phyloP scores from a whole-genome alignment of 73 alveolate species.

The Uronychia binucleata region DNA sequence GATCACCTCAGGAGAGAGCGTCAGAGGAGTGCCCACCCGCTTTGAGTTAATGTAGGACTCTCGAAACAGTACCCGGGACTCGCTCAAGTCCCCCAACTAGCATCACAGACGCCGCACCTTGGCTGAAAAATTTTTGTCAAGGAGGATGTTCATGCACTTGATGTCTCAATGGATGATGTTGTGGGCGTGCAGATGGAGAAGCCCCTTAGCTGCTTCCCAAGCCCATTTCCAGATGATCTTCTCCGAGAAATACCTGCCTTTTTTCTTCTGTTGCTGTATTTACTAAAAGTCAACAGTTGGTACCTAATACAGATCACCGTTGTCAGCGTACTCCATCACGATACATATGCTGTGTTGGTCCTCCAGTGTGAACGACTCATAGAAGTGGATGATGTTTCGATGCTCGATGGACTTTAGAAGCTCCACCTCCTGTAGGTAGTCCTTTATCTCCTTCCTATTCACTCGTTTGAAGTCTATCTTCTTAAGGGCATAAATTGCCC shows the following conservation, averaged over 20 bases:
- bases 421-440: conserved; percentile 39
- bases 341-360: conserved; percentile 24
- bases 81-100: conserved; percentile 51
- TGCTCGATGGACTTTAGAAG: conserved; percentile 21
- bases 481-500: conserved; percentile 14
- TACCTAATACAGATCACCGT: conserved; percentile 51
- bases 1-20: conserved; percentile 42
- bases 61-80: conserved; percentile 17
- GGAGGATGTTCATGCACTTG: conserved; percentile 35
- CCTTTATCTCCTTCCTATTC: conserved; percentile 20
- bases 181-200: conserved; percentile 39
- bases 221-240: conserved; percentile 37
- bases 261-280: conserved; percentile 9
- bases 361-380: conserved; percentile 19
- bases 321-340: conserved; percentile 65
- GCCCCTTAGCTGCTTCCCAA: conserved; percentile 38
- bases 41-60: conserved; percentile 29
- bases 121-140: background rate
- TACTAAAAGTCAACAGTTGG: background rate
- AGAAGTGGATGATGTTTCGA: conserved; percentile 27
- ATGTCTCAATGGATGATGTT: conserved; percentile 50
- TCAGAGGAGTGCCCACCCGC: conserved; percentile 36
- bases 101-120: background rate
- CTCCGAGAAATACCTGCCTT: conserved; percentile 43
- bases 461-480: conserved; percentile 16